Conservation (phyloP, 2,329 filamentous ascomycete species). For the Fulvia fulva region DNA sequence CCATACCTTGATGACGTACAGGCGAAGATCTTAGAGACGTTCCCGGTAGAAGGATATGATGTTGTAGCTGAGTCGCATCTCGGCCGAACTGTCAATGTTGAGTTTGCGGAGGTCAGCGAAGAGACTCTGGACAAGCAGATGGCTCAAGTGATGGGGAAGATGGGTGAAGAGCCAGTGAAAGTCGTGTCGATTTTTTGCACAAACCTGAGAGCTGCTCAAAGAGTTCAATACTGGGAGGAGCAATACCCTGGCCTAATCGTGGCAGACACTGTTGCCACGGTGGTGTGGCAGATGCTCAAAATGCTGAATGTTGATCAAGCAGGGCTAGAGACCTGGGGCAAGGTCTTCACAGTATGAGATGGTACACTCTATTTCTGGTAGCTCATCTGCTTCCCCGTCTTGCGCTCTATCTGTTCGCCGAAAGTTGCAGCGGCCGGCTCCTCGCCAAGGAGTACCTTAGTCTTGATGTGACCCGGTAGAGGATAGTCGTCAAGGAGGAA, state of each 20-base stretch:
- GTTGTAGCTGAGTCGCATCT: slow-evolving; percentile 36
- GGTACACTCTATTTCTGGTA: not conserved
- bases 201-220: slow-evolving; percentile 41
- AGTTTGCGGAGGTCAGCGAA: slow-evolving; percentile 37
- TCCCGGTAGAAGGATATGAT: slow-evolving; percentile 32
- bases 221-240: slow-evolving; percentile 38
- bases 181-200: slow-evolving; percentile 44
- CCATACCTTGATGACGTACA: slow-evolving; percentile 43
- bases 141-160: slow-evolving; percentile 25
- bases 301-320: slow-evolving; percentile 31
- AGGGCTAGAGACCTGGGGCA: slow-evolving; percentile 35
- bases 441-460: slow-evolving; percentile 16
- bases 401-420: not conserved
- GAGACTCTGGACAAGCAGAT: slow-evolving; percentile 30
- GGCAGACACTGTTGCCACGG: slow-evolving; percentile 43
- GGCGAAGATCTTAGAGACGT: slow-evolving; percentile 36
- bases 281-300: slow-evolving; percentile 41
- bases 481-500: slow-evolving; percentile 22
- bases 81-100: slow-evolving; percentile 36
- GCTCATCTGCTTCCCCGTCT: not conserved
- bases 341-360: slow-evolving; percentile 26
- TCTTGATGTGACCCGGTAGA: slow-evolving; percentile 15
- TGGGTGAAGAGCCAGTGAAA: slow-evolving; percentile 26
- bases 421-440: slow-evolving; percentile 3
- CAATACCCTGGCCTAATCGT: slow-evolving; percentile 34